A percentile compares a stretch with the other conserved stretches of the same genome.
phyloP scores from a whole-genome alignment of 805 yeast species.

The Candida qinlingensis region DNA sequence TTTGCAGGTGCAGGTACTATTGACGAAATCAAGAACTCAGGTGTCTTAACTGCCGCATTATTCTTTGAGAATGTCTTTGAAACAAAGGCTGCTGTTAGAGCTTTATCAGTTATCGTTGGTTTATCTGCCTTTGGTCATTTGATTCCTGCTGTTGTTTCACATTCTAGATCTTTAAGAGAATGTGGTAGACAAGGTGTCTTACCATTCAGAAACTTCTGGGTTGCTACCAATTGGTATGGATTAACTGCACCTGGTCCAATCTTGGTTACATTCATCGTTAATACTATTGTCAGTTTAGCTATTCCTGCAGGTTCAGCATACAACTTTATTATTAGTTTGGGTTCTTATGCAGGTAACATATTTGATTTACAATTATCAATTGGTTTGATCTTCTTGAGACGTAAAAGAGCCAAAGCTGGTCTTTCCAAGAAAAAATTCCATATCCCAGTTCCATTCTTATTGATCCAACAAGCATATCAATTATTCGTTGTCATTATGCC shows the following conservation, averaged over 20 bases:
- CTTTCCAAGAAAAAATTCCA: conserved; percentile 53
- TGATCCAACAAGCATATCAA: conserved; percentile 57
- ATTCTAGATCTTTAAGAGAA: conserved; percentile 44
- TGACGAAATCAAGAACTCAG: conserved; percentile 26
- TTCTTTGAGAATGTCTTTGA: conserved; percentile 31
- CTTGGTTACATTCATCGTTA: conserved; percentile 65
- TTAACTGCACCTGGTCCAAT: conserved; percentile 52
- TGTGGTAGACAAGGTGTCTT: conserved; percentile 47
- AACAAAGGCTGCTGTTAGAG: conserved; percentile 35
- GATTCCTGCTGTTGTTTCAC: conserved; percentile 42
- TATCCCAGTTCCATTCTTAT: conserved; percentile 52
- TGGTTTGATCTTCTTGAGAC: conserved; percentile 55
- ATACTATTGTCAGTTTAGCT: conserved; percentile 62
- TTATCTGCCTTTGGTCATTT: conserved; percentile 46
- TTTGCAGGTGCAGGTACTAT: conserved; percentile 28
- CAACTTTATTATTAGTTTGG: conserved; percentile 62
- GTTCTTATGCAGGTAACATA: conserved; percentile 71
- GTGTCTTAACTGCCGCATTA: conserved; percentile 27
- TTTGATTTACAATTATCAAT: conserved; percentile 56
- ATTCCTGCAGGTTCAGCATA: conserved; percentile 87
- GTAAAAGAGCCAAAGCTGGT: conserved; percentile 41
- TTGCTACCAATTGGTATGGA: conserved; percentile 31
- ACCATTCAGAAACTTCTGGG: conserved; percentile 41
- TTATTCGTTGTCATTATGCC: conserved; percentile 67
- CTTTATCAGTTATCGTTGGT: conserved; percentile 43